Percentiles rank a stretch among this genome's conserved stretches.
Evolutionary conservation across 805 yeast species (phyloP).

Genomic region (Lipomyces sp.): DNA sequence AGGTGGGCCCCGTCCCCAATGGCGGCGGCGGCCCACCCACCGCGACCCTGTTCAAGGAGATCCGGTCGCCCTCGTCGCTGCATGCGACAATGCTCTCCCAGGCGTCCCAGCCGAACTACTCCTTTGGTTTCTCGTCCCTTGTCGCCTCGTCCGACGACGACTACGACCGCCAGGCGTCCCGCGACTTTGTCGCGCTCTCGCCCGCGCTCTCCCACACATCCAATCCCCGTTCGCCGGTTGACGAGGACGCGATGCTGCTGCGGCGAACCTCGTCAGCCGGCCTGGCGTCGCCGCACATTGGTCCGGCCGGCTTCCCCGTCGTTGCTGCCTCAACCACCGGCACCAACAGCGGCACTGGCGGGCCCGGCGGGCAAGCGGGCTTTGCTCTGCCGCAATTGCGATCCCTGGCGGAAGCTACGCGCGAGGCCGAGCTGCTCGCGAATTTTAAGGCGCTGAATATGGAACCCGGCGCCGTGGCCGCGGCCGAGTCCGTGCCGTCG

Average conservation of each 20-base stretch:
- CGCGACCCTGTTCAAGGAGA: conserved; percentile 11
- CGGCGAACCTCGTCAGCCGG: no score
- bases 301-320: neutral
- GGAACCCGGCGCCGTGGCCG: neutral
- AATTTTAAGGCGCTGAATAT: conserved; percentile 13
- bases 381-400: conserved; percentile 11
- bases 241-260: conserved; percentile 7
- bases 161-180: conserved; percentile 4
- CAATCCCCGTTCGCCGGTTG: conserved; percentile 5
- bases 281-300: no score
- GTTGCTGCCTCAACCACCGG: neutral
- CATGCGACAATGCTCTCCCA: conserved; percentile 3
- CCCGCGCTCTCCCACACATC: conserved; percentile 21
- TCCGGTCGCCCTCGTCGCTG: conserved; percentile 15
- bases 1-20: conserved; percentile 12
- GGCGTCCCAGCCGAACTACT: neutral
- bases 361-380: conserved; percentile 4
- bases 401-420: conserved; percentile 35
- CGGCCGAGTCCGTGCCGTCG: conserved; percentile 4
- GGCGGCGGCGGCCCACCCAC: conserved; percentile 1
- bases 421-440: conserved; percentile 35
- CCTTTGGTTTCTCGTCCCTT: neutral
- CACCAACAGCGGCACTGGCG: neutral
- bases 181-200: conserved; percentile 6
- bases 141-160: neutral